Evolutionary conservation across 1,284 basidiomycete species (phyloP).

Genomic region (Ceratobasidium sp.): DNA sequence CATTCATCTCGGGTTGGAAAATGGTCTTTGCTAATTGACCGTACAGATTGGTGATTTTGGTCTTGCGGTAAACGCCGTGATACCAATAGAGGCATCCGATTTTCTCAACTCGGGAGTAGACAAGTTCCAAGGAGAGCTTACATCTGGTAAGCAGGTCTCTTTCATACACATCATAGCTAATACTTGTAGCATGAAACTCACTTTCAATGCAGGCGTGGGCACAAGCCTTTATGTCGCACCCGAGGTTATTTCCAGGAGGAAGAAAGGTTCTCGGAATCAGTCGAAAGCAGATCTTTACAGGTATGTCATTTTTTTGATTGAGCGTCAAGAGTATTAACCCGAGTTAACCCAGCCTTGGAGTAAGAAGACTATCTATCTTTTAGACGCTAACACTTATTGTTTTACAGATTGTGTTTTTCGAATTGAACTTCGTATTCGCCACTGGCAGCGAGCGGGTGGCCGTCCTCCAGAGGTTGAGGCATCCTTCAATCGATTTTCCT

Average conservation of each 20-base stretch:
- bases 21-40: constrained; percentile 5
- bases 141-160: constrained; percentile 66
- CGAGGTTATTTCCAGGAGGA: constrained; percentile 69
- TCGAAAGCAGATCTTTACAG: constrained; percentile 96
- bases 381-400: constrained; percentile 1
- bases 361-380: not conserved
- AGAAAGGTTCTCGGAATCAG: constrained; percentile 69
- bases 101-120: constrained; percentile 58
- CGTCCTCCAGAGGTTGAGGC: constrained; percentile 83
- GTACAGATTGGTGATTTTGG: constrained; percentile 89
- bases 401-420: constrained; percentile 91
- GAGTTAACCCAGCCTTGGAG: constrained; percentile 29
- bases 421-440: constrained; percentile 93
- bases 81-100: constrained; percentile 78
- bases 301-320: constrained; percentile 73
- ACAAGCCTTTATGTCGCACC: constrained; percentile 95
- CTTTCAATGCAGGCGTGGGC: constrained; percentile 76
- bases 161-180: not conserved
- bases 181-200: constrained; percentile 32
- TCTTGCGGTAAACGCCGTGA: constrained; percentile 86
- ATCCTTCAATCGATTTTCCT: constrained; percentile 82
- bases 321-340: constrained; percentile 1
- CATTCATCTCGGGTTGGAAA: not conserved
- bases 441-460: constrained; percentile 89
- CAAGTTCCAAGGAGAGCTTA: constrained; percentile 71